Evolutionary conservation across 2,329 filamentous ascomycete genomes (phyloP).

Genomic region (Raffaelea ambrosiae): DNA sequence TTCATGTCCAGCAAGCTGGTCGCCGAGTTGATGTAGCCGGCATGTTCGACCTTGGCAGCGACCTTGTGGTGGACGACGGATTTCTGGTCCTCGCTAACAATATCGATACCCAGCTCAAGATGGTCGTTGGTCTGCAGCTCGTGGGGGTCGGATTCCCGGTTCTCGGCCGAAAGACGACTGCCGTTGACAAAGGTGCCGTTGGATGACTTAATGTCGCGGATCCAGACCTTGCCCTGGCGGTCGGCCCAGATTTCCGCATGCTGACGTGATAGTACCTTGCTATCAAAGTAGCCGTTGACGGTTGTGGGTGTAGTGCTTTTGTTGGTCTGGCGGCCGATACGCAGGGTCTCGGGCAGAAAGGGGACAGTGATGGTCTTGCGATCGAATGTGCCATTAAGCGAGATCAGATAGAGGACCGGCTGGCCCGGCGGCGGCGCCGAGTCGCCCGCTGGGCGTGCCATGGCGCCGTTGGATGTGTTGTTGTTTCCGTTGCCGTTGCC

Average conservation of each 20-base stretch:
- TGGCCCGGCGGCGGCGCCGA: conserved; percentile 45
- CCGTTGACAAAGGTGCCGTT: conserved; percentile 99
- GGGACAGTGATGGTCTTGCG: conserved; percentile 93
- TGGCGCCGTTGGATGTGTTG: conserved; percentile 28
- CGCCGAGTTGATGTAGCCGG: conserved; percentile 68
- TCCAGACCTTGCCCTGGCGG: conserved; percentile 80
- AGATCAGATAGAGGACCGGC: conserved; percentile 76
- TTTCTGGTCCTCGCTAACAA: conserved; percentile 97
- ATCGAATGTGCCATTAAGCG: conserved; percentile 94
- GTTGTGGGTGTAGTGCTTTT: conserved; percentile 89
- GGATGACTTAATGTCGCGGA: conserved; percentile 94
- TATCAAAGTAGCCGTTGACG: conserved; percentile 93
- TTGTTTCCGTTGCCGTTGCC: conserved; percentile 11
- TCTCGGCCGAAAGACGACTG: conserved; percentile 80
- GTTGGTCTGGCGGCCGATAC: conserved; percentile 94
- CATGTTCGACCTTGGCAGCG: conserved; percentile 91
- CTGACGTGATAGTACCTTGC: conserved; percentile 91
- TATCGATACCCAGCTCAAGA: conserved; percentile 92
- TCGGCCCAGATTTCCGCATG: conserved; percentile 96
- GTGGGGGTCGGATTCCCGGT: conserved; percentile 91
- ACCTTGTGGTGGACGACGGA: conserved; percentile 98
- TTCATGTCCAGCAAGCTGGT: conserved; percentile 80
- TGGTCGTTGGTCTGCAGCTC: conserved; percentile 88
- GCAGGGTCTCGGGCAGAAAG: conserved; percentile 84
- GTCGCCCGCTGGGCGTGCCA: conserved; percentile 56